These are phyloP conservation scores for Phytophthora chlamydospora DNA, from an alignment of 352 stramenopile species.

Conservation along the genomic window DNA sequence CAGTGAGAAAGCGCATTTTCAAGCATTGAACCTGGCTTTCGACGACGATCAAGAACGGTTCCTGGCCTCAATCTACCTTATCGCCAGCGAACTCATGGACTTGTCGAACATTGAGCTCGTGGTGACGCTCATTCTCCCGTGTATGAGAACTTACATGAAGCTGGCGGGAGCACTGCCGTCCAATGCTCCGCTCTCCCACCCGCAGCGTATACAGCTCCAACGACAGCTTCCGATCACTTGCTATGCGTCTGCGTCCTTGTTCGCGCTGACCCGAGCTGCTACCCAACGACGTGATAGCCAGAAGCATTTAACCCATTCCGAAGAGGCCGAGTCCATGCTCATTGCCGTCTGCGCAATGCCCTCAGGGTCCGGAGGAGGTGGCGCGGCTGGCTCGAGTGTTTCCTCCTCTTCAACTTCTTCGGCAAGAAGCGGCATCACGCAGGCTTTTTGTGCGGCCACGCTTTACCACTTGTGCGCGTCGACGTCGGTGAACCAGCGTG, in stretches of 20 bases:
- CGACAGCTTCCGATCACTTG: constrained; percentile 48
- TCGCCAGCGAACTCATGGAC: constrained; percentile 70
- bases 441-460: constrained; percentile 76
- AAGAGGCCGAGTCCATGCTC: constrained; percentile 47
- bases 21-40: constrained; percentile 52
- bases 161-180: constrained; percentile 3
- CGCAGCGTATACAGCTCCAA: constrained; percentile 31
- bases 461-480: constrained; percentile 80
- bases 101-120: constrained; percentile 63
- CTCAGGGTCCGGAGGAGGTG: constrained; percentile 7
- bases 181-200: constrained; percentile 6
- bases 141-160: constrained; percentile 39
- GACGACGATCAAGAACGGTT: constrained; percentile 74
- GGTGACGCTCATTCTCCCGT: constrained; percentile 56
- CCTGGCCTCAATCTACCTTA: constrained; percentile 66
- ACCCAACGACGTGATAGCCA: constrained; percentile 59
- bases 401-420: constrained; percentile 10
- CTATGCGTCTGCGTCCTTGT: constrained; percentile 55
- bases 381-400: neutral
- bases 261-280: constrained; percentile 58
- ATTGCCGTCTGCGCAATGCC: constrained; percentile 57
- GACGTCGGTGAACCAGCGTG: constrained; percentile 45
- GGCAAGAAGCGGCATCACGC: constrained; percentile 36
- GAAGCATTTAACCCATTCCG: constrained; percentile 49
- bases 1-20: constrained; percentile 32